phyloP scores from a whole-genome alignment of 1,284 basidiomycete genomes.

The Xerocomus minutiporus region DNA sequence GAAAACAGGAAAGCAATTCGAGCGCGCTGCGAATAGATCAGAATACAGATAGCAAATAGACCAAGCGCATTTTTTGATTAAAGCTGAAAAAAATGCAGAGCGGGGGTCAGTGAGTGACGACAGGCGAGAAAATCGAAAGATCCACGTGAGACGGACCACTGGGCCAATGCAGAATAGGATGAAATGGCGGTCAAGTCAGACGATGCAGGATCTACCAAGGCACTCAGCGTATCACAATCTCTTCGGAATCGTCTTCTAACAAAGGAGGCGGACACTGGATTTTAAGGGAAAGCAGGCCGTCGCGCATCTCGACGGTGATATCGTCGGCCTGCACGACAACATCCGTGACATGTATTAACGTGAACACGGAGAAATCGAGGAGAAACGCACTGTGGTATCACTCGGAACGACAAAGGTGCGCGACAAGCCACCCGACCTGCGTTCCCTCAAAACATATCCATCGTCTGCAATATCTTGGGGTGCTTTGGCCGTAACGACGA shows the following conservation, averaged over 20 bases:
- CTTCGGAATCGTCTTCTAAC: conserved; percentile 22
- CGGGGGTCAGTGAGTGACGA: conserved; percentile 10
- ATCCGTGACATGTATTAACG: background rate
- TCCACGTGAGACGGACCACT: conserved; percentile 4
- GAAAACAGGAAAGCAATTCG: background rate
- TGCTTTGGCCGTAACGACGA: conserved; percentile 47
- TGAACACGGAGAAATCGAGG: background rate
- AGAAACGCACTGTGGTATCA: conserved; percentile 49
- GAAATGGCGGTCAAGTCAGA: conserved; percentile 12
- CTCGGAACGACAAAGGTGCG: conserved; percentile 55
- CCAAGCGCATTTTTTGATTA: background rate
- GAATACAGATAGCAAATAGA: background rate
- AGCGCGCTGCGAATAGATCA: background rate
- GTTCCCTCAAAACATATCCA: conserved; percentile 42
- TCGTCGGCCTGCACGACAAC: conserved; percentile 30
- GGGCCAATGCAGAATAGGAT: conserved; percentile 1
- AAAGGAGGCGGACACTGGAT: conserved; percentile 39
- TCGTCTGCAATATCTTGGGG: conserved; percentile 34
- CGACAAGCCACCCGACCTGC: conserved; percentile 49
- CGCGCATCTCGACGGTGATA: conserved; percentile 43
- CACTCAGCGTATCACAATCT: conserved; percentile 28
- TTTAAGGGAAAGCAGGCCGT: conserved; percentile 48
- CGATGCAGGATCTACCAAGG: conserved; percentile 10
- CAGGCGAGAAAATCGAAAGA: conserved; percentile 1
- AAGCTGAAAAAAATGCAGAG: background rate